Conservation (phyloP, 1,284 basidiomycete species). For the Pseudozyma sp. region DNA sequence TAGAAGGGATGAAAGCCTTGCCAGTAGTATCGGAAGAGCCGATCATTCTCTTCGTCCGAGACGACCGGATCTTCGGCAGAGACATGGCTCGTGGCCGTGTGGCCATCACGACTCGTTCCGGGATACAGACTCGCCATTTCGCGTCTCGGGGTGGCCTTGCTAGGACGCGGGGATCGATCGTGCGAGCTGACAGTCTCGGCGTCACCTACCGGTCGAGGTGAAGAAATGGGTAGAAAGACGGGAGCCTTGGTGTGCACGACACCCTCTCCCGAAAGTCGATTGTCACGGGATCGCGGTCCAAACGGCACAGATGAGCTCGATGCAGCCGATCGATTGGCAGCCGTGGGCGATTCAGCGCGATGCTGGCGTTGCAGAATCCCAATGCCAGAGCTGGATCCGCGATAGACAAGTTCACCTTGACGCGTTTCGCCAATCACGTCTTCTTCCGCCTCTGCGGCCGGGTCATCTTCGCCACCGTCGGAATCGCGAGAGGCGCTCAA, state of each 20-base stretch:
- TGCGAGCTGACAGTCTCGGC: slow-evolving; percentile 32
- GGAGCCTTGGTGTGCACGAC: slow-evolving; percentile 16
- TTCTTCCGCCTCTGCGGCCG: slow-evolving; percentile 34
- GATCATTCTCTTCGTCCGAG: slow-evolving; percentile 43
- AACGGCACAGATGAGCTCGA: slow-evolving; percentile 36
- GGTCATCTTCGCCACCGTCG: slow-evolving; percentile 29
- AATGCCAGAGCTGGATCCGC: slow-evolving; percentile 61
- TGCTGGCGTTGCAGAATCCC: slow-evolving; percentile 55
- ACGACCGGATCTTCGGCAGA: slow-evolving; percentile 36
- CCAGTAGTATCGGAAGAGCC: slow-evolving; percentile 59
- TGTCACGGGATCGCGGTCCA: slow-evolving; percentile 20
- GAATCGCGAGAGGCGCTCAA: slow-evolving; percentile 4
- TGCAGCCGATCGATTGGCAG: slow-evolving; percentile 18
- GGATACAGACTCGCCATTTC: slow-evolving; percentile 24
- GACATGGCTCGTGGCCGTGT: background rate
- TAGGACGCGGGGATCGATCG: slow-evolving; percentile 29
- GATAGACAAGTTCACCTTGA: slow-evolving; percentile 56
- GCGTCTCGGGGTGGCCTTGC: slow-evolving; percentile 8
- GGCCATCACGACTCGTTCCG: slow-evolving; percentile 18
- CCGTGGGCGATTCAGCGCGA: slow-evolving; percentile 36
- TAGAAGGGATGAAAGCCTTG: slow-evolving; percentile 62
- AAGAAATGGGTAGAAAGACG: slow-evolving; percentile 40
- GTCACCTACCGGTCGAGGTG: slow-evolving; percentile 31
- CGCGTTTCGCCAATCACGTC: slow-evolving; percentile 49
- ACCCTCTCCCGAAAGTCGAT: slow-evolving; percentile 9